A percentile compares a stretch with the other conserved stretches of the same genome.
phyloP scores from a whole-genome alignment of 108 stramenopile species.

The Cyclotella choctawhatcheeana region DNA sequence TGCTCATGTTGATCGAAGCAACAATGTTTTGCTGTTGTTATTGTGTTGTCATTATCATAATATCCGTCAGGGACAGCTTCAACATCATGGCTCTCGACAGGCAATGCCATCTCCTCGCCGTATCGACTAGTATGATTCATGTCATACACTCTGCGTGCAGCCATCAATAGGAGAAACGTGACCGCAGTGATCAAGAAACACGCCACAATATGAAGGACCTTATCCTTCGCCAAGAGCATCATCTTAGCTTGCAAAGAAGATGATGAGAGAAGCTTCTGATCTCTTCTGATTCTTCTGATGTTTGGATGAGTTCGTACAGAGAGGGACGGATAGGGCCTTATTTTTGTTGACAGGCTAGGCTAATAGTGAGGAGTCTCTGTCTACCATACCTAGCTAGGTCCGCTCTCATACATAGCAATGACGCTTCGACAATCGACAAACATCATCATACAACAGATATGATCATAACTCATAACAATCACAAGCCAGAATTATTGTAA shows the following conservation, averaged over 20 bases:
- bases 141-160: background rate
- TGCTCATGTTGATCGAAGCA: background rate
- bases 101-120: background rate
- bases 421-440: no score
- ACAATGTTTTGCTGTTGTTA: background rate
- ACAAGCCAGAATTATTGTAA: no score
- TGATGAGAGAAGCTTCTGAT: no score
- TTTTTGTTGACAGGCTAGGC: no score
- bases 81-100: conserved; percentile 10
- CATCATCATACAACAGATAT: no score
- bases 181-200: background rate
- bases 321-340: no score
- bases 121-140: background rate
- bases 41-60: background rate
- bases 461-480: no score
- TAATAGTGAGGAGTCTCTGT: no score
- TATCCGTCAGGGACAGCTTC: background rate
- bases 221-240: conserved; percentile 3
- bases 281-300: no score
- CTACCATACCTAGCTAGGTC: no score
- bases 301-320: no score
- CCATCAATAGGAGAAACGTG: background rate
- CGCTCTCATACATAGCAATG: no score
- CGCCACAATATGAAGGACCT: conserved; percentile 2
- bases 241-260: background rate